Base-by-base conservation (phyloP, 768 basidiomycete genomes). In the Chalciporus piperatus region DNA sequence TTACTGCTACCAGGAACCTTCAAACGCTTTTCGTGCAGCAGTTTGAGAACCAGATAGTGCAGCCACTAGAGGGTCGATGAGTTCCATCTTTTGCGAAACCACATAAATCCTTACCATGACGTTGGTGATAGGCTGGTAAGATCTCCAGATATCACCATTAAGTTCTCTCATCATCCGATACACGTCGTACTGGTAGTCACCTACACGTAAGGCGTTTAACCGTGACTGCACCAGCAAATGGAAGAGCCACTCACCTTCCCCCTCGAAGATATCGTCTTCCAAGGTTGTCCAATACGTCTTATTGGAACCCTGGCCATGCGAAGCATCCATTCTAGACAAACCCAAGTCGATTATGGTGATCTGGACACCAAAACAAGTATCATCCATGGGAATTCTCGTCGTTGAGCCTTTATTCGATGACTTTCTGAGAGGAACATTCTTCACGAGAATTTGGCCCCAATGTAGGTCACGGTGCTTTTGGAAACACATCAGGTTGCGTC, bases 401-500 rank as follows among this genome's bases (percentile, higher is more conserved):
- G 52, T 72, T 41, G 38, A 41, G 41, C 43, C 20, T 75, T 60
- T 73, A 52, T 49, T 70, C 65, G 43, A 74, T 42, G 7, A 66
- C 52, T 58, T 74, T 68, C 42, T 64, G 47, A 59, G 55, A 20
- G 77, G 69, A 3, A 78, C 51, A 52, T 77, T 75, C 62, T 85
- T 84, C 43, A 98, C 83, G 8, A 99, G 78, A 45, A 99, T 89
- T 68, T 99, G 97, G 19, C 97, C 97, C 83, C 92, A 92, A 61
- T 99, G 97, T n/a, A 99, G 81, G 68, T 99, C 97, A 28, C 97
- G 92, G 70, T 99, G 97, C 96, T 99, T 62, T 44, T 32, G 30
- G 4, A 45, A 19, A 38, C 25, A 25, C 43, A 47, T 55, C 27
- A 58, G 48, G 11, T 45, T 38, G 19, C 7, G 37, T 17, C 19